Conservation (phyloP, 192 early-diverging fungal genomes). For the Geosiphon pyriformis region DNA sequence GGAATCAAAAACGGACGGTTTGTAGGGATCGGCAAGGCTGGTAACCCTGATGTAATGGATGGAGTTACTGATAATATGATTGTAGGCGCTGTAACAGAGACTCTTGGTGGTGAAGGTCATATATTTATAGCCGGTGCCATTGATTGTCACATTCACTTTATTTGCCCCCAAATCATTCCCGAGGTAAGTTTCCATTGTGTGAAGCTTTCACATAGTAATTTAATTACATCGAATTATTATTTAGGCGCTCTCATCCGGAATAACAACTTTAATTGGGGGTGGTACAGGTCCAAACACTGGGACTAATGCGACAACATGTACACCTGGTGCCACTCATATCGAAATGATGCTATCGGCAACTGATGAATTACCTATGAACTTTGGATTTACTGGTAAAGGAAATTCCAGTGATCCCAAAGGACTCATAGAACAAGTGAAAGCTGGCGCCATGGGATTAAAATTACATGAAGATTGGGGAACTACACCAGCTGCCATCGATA, state of each 20-base stretch:
- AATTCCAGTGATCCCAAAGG: conserved; percentile 65
- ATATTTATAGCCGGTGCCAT: conserved; percentile 93
- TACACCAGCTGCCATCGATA: conserved; percentile 90
- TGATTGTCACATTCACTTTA: conserved; percentile 94
- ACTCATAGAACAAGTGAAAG: conserved; percentile 76
- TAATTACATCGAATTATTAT: conserved; percentile 1
- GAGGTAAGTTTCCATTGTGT: conserved; percentile 50
- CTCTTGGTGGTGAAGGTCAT: conserved; percentile 82
- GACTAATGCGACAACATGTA: conserved; percentile 95
- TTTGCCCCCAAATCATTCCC: conserved; percentile 83
- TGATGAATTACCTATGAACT: conserved; percentile 84
- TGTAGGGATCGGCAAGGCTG: conserved; percentile 92
- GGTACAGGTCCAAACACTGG: conserved; percentile 96
- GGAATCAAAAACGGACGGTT: conserved; percentile 85
- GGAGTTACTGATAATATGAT: conserved; percentile 85
- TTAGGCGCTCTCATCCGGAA: conserved; percentile 67
- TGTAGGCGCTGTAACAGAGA: conserved; percentile 86
- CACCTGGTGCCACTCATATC: conserved; percentile 76
- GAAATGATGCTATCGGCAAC: conserved; percentile 87
- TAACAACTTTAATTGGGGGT: conserved; percentile 83
- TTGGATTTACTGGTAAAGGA: conserved; percentile 94
- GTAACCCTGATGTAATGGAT: conserved; percentile 97
- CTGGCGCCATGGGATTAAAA: conserved; percentile 86
- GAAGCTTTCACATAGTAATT: neutral
- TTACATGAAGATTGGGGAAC: conserved; percentile 97